phyloP scores from a whole-genome alignment of 1,139 yeast species.

The Candida sp. region DNA sequence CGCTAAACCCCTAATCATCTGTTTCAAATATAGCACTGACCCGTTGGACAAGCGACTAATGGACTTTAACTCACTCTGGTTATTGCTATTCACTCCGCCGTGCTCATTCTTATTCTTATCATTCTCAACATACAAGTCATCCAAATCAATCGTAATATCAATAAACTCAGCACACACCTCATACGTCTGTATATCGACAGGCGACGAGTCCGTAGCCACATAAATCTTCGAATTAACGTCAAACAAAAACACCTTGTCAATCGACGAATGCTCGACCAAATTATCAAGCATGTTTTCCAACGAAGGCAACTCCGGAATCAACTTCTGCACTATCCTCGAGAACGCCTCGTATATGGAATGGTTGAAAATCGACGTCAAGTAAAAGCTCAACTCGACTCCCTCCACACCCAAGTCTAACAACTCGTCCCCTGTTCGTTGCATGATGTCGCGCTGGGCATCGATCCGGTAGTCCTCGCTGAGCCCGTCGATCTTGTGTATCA shows the following conservation, averaged over 20 bases:
- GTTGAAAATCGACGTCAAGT: slow-evolving; percentile 92
- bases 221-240: slow-evolving; percentile 95
- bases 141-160: slow-evolving; percentile 91
- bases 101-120: slow-evolving; percentile 14
- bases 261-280: slow-evolving; percentile 85
- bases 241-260: slow-evolving; percentile 91
- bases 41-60: slow-evolving; percentile 84
- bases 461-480: slow-evolving; percentile 90
- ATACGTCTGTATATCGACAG: slow-evolving; percentile 94
- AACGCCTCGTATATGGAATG: slow-evolving; percentile 97
- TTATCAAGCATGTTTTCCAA: slow-evolving; percentile 89
- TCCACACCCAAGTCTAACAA: slow-evolving; percentile 87
- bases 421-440: slow-evolving; percentile 96
- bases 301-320: slow-evolving; percentile 87
- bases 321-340: slow-evolving; percentile 88
- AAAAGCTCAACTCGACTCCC: slow-evolving; percentile 90
- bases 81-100: slow-evolving; percentile 6
- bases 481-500: slow-evolving; percentile 96
- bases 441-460: slow-evolving; percentile 95
- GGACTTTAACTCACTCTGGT: slow-evolving; percentile 54
- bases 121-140: slow-evolving; percentile 64
- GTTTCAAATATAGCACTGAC: slow-evolving; percentile 78
- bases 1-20: slow-evolving; percentile 93
- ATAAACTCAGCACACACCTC: slow-evolving; percentile 98
- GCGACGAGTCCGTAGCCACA: slow-evolving; percentile 95